Evolutionary conservation across 768 basidiomycete species (phyloP), one percentile per base, ranked within the genome.

Genomic region (Agrocybe pediades): DNA sequence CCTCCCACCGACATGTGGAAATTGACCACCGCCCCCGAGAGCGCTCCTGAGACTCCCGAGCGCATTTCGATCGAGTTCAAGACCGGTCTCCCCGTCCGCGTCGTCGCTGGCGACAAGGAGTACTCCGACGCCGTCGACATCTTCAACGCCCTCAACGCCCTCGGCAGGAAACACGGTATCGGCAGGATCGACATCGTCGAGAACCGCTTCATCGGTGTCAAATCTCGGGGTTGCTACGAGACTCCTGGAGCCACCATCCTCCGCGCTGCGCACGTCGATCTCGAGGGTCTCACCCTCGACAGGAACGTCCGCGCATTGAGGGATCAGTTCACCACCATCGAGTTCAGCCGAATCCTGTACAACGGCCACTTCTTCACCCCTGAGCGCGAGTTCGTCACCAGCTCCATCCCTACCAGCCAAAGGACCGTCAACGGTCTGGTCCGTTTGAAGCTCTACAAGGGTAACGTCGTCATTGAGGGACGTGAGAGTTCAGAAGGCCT

Each of bases 281-380:
- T 99, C 61, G 97, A 98, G 72, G 97, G 97, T 41, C 83, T 99
- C 49, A 97, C 95, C n/a, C 84, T 98, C 54, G 97, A 99, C 76
- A 84, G 96, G 64, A 97, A 96, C 71, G 95, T 99, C 59, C 90
- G 97, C 51, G 88, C 92, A 19, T 78, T 98, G 51, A 82, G 97
- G 27, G 97, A 99, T 71, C 90, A 93, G 68, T 99, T 98, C 74
- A 80, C 97, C 63, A 98, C 97, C 20, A 78, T 92, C 63, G 88
- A 89, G 68, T 79, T 98, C 51, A 86, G 91, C 70, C 79, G 87
- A 61, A 95, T 99, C 65, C 77, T 99, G 44, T 98, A 99, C 81
- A 98, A 98, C 67, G 97, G 96, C 30, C 94, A 96, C 76, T 98
- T 94, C 86, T 99, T 98, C 83, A 96, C 95, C n/a, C 95, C 97